Evolutionary conservation across 192 early-diverging fungal genomes (phyloP), one percentile per base, ranked within the genome.

Genomic region (Mortierella antarctica): DNA sequence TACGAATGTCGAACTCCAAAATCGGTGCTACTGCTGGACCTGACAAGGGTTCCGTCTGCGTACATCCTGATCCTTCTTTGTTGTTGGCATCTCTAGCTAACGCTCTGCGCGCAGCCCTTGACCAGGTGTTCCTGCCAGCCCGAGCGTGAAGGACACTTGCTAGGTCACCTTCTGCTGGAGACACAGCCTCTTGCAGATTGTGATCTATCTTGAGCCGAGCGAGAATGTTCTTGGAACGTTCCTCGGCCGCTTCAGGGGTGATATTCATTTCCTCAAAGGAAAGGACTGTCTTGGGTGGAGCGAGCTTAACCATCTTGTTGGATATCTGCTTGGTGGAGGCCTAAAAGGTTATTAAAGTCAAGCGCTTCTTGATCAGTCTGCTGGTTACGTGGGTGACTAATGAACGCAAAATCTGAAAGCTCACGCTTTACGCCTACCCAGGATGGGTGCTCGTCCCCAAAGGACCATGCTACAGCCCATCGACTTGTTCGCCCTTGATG

Each of bases 381-480:
- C 7, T 17, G 14, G 21, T 53, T 54, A 44, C 18, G 2, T 12
- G 18, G 9, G 31, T 31, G 31, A 31, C 3, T 31, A 1, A 31
- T 2, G 31, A 3, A 31, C 3, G 31, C 31, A 31, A 31, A 31
- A 2, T 31, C 31, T 31, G 31, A 31, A 31, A 31, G 31, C 31
- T 2, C 31, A 31, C 31, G 31, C 31, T 31, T 31, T 31, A 31
- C 31, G 31, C 61, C 23, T 78, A 83, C 82, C 70, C 45, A 71
- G 39, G 82, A 56, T 9, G 76, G 73, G 18, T 83, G 82, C 31
- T 85, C 62, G 17, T 73, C 62, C 20, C 71, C 73, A 67, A 88
- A 87, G 2, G 89, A 90, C 89, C 89, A 90, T 12, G 81, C 89
- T 40, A 90, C 74, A 2, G 74, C 87, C 89, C 89, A 90, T 46